These are phyloP conservation scores for Tylopilus sp. DNA, from an alignment of 768 basidiomycete genomes.

Conservation along the genomic window DNA sequence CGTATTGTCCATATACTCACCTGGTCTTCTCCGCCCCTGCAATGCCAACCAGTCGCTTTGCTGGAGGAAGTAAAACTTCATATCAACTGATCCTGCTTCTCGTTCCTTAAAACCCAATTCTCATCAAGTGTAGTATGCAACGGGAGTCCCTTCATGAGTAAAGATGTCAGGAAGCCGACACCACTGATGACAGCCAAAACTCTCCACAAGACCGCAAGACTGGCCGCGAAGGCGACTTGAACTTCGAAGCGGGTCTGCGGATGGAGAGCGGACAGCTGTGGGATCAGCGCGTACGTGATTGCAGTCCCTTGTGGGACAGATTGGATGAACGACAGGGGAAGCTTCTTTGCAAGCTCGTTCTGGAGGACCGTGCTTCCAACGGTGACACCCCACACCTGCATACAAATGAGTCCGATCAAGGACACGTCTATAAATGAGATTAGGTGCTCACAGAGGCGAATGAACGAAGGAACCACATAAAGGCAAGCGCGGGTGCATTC, in stretches of 20 bases:
- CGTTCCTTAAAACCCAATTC: too few relatives aligned
- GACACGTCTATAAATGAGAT: too few relatives aligned
- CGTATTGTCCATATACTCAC: too few relatives aligned
- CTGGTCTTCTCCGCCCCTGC: too few relatives aligned
- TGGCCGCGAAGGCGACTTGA: neutral
- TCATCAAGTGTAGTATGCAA: too few relatives aligned
- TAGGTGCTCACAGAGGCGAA: conserved; percentile 23
- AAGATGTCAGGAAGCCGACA: neutral
- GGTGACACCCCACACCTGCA: conserved; percentile 48
- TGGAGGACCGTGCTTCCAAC: conserved; percentile 50
- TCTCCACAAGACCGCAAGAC: neutral
- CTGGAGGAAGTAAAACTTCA: too few relatives aligned
- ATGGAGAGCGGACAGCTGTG: neutral
- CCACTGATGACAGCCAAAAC: neutral
- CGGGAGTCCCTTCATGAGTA: neutral
- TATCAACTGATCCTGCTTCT: too few relatives aligned
- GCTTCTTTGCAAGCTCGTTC: conserved; percentile 41
- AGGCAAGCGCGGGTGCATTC: conserved; percentile 39
- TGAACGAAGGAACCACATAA: conserved; percentile 32
- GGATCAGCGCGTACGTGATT: conserved; percentile 34
- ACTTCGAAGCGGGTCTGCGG: neutral
- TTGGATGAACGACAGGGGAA: conserved; percentile 38
- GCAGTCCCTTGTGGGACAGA: conserved; percentile 19
- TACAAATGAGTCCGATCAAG: too few relatives aligned
- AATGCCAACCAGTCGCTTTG: too few relatives aligned